These are phyloP conservation scores for Skeletonema potamos DNA, from an alignment of 108 stramenopile species.

Conservation along the genomic window DNA sequence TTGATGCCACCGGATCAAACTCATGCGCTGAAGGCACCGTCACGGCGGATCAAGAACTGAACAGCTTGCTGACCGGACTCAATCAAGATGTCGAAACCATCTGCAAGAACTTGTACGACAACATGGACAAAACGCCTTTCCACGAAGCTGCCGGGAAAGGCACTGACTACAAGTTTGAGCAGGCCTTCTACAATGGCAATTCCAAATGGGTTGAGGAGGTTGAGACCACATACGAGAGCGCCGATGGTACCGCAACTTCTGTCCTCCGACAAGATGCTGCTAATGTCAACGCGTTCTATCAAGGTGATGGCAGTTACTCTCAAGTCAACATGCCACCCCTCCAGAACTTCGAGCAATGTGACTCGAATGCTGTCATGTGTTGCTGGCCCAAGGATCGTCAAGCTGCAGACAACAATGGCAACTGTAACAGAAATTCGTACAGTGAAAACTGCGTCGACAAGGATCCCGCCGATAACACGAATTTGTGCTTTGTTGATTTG, in stretches of 20 bases:
- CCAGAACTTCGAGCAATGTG: conserved; percentile 20
- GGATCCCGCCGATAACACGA: conserved; percentile 57
- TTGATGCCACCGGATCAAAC: conserved; percentile 11
- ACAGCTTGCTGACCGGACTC: conserved; percentile 3
- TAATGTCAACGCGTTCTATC: conserved; percentile 25
- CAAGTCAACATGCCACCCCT: conserved; percentile 30
- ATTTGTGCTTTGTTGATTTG: conserved; percentile 50
- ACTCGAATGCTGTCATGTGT: conserved; percentile 45
- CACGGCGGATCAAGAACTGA: conserved; percentile 17
- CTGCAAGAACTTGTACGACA: conserved; percentile 19
- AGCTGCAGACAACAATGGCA: conserved; percentile 58
- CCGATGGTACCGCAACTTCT: conserved; percentile 14
- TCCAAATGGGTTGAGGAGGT: conserved; percentile 48
- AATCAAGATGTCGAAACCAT: not conserved
- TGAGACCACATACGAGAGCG: conserved; percentile 37
- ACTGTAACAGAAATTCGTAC: conserved; percentile 37
- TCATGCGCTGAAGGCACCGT: conserved; percentile 7
- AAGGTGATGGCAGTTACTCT: conserved; percentile 7
- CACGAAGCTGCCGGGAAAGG: conserved; percentile 23
- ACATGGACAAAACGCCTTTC: conserved; percentile 19
- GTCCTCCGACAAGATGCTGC: conserved; percentile 19
- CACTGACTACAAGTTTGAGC: conserved; percentile 32
- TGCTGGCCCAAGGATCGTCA: conserved; percentile 63
- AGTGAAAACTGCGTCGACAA: conserved; percentile 47
- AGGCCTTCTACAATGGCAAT: conserved; percentile 46